Evolutionary conservation across 495 filamentous ascomycete species (phyloP).

Genomic region (Hypoxylon trugodes): DNA sequence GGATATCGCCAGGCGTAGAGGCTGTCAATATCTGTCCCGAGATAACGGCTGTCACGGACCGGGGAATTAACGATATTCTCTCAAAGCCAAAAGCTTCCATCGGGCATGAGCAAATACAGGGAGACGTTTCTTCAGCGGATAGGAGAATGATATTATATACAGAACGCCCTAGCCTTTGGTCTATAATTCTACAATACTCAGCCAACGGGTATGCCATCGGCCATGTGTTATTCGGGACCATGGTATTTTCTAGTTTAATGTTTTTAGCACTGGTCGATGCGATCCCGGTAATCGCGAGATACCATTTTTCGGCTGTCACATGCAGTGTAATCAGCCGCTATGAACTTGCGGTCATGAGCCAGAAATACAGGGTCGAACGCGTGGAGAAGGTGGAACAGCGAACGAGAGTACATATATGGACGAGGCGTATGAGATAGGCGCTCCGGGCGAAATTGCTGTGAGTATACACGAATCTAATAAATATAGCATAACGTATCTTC

Average conservation of each 20-base stretch:
- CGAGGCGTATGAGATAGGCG: background rate
- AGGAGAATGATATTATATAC: background rate
- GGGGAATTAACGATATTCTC: background rate
- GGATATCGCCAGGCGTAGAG: background rate
- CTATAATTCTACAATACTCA: background rate
- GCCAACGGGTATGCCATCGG: background rate
- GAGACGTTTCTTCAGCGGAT: background rate
- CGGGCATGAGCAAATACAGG: background rate
- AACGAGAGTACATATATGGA: background rate
- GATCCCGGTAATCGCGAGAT: conserved; percentile 14
- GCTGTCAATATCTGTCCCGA: background rate
- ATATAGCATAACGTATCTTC: too few relatives aligned
- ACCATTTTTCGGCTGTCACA: conserved; percentile 9
- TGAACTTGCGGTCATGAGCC: conserved; percentile 17
- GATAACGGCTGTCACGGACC: background rate
- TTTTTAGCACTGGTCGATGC: conserved; percentile 11
- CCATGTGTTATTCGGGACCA: conserved; percentile 21
- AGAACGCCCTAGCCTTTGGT: background rate
- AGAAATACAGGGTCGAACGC: conserved; percentile 7
- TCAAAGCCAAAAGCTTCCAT: background rate
- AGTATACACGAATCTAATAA: too few relatives aligned
- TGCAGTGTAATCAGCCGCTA: conserved; percentile 18
- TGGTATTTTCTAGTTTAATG: conserved; percentile 24
- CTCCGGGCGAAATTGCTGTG: background rate
- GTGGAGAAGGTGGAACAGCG: background rate